Conservation (phyloP, 2,329 filamentous ascomycete genomes). For the Gaeumannomyces tritici region DNA sequence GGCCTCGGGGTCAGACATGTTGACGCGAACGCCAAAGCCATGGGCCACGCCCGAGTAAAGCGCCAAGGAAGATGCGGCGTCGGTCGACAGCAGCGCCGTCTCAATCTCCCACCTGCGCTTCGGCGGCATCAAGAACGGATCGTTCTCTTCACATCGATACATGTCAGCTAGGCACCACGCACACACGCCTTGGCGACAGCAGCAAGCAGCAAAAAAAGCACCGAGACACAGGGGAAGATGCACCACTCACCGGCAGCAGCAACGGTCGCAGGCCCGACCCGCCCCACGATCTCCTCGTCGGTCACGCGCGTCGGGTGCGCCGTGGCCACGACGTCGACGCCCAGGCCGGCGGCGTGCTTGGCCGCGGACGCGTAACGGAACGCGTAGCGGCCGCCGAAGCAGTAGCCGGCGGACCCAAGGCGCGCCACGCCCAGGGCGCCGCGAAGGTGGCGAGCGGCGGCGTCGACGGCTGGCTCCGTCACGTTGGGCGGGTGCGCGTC, state of each 20-base stretch:
- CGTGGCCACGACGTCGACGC: constrained; percentile 3
- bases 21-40: neutral
- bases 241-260: neutral
- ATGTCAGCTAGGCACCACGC: too few relatives aligned
- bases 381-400: constrained; percentile 47
- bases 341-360: constrained; percentile 1
- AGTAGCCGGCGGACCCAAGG: constrained; percentile 52
- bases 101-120: neutral
- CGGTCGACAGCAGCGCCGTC: neutral
- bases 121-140: neutral
- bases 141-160: neutral
- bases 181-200: neutral
- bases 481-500: constrained; percentile 4
- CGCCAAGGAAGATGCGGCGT: neutral
- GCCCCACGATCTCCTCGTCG: constrained; percentile 3
- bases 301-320: constrained; percentile 3
- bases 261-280: constrained; percentile 2
- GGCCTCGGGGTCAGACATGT: neutral
- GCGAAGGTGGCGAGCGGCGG: constrained; percentile 34
- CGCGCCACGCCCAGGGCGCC: constrained; percentile 36
- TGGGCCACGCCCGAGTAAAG: neutral
- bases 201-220: neutral
- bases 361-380: constrained; percentile 27
- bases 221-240: neutral
- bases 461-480: constrained; percentile 37